Evolutionary conservation across 2,329 filamentous ascomycete species (phyloP).

Genomic region (Mycosphaerella sp.): DNA sequence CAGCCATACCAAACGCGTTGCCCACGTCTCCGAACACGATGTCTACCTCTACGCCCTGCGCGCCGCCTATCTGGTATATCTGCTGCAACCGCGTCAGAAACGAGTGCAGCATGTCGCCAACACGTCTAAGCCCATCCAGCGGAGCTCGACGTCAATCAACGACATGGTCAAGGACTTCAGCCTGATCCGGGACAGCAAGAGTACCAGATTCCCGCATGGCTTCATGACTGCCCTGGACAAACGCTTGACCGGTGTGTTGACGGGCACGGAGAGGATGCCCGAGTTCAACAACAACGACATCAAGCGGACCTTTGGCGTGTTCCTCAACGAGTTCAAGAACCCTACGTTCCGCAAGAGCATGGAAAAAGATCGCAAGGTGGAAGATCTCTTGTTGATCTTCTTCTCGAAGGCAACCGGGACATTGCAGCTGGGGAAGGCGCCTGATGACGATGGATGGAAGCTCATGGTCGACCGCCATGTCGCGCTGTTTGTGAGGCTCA

Average conservation of each 20-base stretch:
- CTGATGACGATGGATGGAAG: constrained; percentile 84
- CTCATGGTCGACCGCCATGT: constrained; percentile 88
- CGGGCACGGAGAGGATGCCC: constrained; percentile 73
- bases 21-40: constrained; percentile 55
- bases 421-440: constrained; percentile 66
- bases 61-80: constrained; percentile 84
- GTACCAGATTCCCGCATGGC: constrained; percentile 63
- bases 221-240: constrained; percentile 68
- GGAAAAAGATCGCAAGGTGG: constrained; percentile 87
- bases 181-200: constrained; percentile 60
- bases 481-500: constrained; percentile 84
- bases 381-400: constrained; percentile 91
- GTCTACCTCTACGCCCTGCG: constrained; percentile 88
- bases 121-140: constrained; percentile 56
- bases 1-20: constrained; percentile 22
- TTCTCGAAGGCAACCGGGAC: constrained; percentile 93
- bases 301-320: constrained; percentile 89
- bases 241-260: constrained; percentile 71
- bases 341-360: constrained; percentile 81
- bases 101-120: constrained; percentile 74
- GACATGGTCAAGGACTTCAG: constrained; percentile 87
- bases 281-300: constrained; percentile 88
- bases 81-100: constrained; percentile 84
- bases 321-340: constrained; percentile 88
- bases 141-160: constrained; percentile 65